A percentile compares a stretch with the other conserved stretches of the same genome.
These are phyloP conservation scores for Diaporthe sp. DNA, from an alignment of 2,329 filamentous ascomycete genomes.

Conservation along the genomic window DNA sequence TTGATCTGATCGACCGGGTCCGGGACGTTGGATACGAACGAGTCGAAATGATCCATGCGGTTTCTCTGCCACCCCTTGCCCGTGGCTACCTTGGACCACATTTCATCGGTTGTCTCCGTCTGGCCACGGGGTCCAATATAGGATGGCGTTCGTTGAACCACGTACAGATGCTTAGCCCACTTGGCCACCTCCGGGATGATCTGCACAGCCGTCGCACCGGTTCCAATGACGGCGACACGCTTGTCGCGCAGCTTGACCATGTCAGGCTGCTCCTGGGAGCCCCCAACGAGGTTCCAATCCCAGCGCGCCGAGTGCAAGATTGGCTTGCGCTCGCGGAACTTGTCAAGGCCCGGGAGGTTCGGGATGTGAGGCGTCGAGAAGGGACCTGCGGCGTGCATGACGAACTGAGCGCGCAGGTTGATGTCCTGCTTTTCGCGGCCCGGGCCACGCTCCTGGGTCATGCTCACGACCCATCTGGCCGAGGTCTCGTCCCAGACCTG, in stretches of 20 bases:
- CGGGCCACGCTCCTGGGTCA: background rate
- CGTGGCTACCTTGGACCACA: background rate
- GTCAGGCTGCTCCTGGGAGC: slow-evolving; percentile 28
- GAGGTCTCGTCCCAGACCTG: background rate
- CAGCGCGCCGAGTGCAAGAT: slow-evolving; percentile 41
- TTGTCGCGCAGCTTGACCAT: slow-evolving; percentile 59
- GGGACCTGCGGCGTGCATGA: slow-evolving; percentile 61
- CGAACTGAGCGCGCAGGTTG: slow-evolving; percentile 59
- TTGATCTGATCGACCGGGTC: background rate
- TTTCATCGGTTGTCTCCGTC: background rate
- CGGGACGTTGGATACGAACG: background rate
- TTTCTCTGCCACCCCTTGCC: background rate
- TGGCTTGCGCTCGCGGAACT: slow-evolving; percentile 33
- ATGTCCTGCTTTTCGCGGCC: slow-evolving; percentile 48
- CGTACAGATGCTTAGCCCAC: slow-evolving; percentile 73
- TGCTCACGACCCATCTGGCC: background rate
- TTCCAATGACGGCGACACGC: slow-evolving; percentile 76
- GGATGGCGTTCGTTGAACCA: slow-evolving; percentile 77
- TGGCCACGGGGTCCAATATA: slow-evolving; percentile 60
- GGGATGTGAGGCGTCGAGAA: slow-evolving; percentile 60
- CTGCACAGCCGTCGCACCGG: slow-evolving; percentile 78
- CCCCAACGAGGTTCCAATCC: background rate
- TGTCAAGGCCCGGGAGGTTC: slow-evolving; percentile 45
- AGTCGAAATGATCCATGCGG: slow-evolving; percentile 8
- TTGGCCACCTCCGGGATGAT: slow-evolving; percentile 72